A percentile compares a stretch with the other conserved stretches of the same genome.
Conservation (phyloP, 2,329 filamentous ascomycete genomes). For the Cladophialophora carrionii region DNA sequence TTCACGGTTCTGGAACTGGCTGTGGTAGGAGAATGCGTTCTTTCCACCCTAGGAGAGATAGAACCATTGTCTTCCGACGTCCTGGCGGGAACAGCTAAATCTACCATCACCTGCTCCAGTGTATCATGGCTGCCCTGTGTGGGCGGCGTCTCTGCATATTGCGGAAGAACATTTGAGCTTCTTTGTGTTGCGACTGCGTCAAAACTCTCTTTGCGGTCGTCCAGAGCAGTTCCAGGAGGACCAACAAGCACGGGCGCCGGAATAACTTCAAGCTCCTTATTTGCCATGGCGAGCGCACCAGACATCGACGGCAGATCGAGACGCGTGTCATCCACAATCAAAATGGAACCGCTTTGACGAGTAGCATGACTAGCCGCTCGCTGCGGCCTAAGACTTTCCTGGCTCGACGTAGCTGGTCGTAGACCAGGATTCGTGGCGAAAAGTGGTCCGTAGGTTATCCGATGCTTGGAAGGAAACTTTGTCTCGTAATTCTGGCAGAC, state of each 20-base stretch:
- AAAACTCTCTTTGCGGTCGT: conserved; percentile 22
- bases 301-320: conserved; percentile 45
- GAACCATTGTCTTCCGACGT: conserved; percentile 2
- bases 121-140: conserved; percentile 16
- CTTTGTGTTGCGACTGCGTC: conserved; percentile 31
- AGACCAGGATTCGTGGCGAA: conserved; percentile 26
- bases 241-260: conserved; percentile 5
- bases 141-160: conserved; percentile 13
- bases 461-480: conserved; percentile 58
- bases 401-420: conserved; percentile 6
- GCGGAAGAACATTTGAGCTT: conserved; percentile 31
- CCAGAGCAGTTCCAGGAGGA: background rate
- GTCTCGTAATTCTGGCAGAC: conserved; percentile 78
- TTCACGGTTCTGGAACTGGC: conserved; percentile 24
- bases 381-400: conserved; percentile 27
- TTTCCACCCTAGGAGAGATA: background rate
- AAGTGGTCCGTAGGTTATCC: conserved; percentile 29
- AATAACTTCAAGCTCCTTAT: background rate
- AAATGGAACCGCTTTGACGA: conserved; percentile 82
- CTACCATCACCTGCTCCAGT: conserved; percentile 9
- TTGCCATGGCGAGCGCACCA: conserved; percentile 41
- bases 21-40: conserved; percentile 24
- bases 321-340: conserved; percentile 71
- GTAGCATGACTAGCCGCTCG: conserved; percentile 64
- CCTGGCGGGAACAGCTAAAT: background rate